Conservation (phyloP, 1,139 yeast genomes). For the Meyerozyma elateridarum region DNA sequence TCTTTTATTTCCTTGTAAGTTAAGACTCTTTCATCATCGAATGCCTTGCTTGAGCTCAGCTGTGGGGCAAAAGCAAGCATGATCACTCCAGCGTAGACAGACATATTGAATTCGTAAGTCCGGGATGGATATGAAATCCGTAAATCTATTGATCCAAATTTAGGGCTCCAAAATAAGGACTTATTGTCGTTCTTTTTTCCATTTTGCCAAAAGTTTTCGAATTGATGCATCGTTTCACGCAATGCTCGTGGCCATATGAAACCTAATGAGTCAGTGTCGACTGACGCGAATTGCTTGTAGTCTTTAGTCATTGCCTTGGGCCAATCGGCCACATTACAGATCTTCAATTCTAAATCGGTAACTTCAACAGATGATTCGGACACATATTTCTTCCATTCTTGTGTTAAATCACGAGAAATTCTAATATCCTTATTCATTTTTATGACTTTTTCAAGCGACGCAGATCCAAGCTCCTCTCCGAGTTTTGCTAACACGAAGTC, state of each 20-base stretch:
- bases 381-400: constrained; percentile 41
- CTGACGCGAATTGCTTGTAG: constrained; percentile 44
- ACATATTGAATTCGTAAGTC: constrained; percentile 75
- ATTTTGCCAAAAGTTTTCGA: constrained; percentile 45
- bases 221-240: constrained; percentile 32
- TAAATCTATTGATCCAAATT: constrained; percentile 77
- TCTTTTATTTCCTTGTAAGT: constrained; percentile 59
- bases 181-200: constrained; percentile 67
- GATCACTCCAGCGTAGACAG: constrained; percentile 75
- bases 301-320: constrained; percentile 51
- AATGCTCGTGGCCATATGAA: constrained; percentile 45
- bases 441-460: constrained; percentile 75
- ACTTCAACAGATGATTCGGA: constrained; percentile 17
- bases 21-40: constrained; percentile 34
- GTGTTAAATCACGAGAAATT: constrained; percentile 56
- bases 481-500: constrained; percentile 64
- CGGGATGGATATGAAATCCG: constrained; percentile 60
- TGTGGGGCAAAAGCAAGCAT: constrained; percentile 66
- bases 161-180: constrained; percentile 77
- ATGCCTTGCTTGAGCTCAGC: constrained; percentile 43
- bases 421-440: constrained; percentile 87
- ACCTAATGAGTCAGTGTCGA: constrained; percentile 40
- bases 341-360: constrained; percentile 45
- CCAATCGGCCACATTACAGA: constrained; percentile 51
- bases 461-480: constrained; percentile 74